phyloP scores from a whole-genome alignment of 768 basidiomycete species.

The Mrakia blollopis region DNA sequence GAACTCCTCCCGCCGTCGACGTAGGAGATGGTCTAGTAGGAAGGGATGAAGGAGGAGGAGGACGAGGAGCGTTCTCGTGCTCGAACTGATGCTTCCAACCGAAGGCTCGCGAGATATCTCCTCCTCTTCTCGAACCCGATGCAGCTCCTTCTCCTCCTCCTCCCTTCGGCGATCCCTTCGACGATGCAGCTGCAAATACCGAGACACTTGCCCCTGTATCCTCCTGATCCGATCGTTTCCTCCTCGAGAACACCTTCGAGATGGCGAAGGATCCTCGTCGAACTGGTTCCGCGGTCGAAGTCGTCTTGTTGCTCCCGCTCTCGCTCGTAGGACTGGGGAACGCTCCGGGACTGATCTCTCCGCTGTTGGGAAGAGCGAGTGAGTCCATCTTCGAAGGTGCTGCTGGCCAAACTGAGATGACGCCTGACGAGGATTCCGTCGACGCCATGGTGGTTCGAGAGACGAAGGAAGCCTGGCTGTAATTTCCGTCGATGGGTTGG shows the following conservation, averaged over 20 bases:
- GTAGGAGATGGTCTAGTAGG: background rate
- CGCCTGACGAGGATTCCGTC: background rate
- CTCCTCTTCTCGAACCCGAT: background rate
- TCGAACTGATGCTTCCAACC: background rate
- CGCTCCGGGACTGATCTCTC: background rate
- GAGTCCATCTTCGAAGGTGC: background rate
- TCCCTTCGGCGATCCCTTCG: too few relatives aligned
- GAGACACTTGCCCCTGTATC: background rate
- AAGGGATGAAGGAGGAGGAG: background rate
- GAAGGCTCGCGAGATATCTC: background rate
- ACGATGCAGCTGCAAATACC: background rate
- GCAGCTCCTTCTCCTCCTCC: background rate
- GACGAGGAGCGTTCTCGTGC: background rate
- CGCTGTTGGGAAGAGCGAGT: background rate
- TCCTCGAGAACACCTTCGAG: background rate
- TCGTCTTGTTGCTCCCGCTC: background rate
- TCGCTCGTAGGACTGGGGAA: background rate
- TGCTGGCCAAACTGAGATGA: background rate
- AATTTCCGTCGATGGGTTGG: background rate
- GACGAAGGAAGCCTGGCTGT: background rate
- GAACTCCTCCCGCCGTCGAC: background rate
- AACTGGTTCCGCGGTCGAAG: background rate
- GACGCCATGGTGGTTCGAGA: background rate
- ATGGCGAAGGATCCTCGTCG: slow-evolving; percentile 4
- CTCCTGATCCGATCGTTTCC: background rate